Base-by-base conservation (phyloP, 2,329 filamentous ascomycete genomes). In the Microascus cirrosus region DNA sequence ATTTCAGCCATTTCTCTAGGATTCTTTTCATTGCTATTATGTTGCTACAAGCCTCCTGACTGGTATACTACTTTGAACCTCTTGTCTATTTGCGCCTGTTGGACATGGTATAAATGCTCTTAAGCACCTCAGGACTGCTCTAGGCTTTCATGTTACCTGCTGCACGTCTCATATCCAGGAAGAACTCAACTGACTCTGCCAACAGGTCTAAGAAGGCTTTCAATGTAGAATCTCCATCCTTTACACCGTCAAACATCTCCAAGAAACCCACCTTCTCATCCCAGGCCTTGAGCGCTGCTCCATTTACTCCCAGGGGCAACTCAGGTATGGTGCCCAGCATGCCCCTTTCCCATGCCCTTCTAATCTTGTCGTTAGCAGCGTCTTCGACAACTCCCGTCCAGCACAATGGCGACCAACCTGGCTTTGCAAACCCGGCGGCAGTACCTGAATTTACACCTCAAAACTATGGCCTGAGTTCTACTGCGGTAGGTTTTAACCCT, bases 211-310 rank as follows among this genome's bases (percentile, higher is more conserved):
- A 90, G 72, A 94, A 91, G 71, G 78, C 87, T 32, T 79, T 99
- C 63, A 99, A 95, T 71, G 94, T 96, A 67, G 94, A 97, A 67
- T 97, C 94, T 10, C 93, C 94, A 13, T 90, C 93, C 54, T 99
- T 99, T 70, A 96, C 90, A 0, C 93, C 93, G 6, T 76, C 82
- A 15, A 74, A 70, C 59, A 64, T 78, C 51, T 51, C 74, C 25
- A 90, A 90, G 71, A 87, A 87, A 65, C 80, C 86, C 11, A 86
- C 86, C 10, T 91, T 97, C 62, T 94, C 92, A 8, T 90, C 91
- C 1, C 91, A 95, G 71, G 88, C 90, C 58, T 92, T 88, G n/a
- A 94, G 82, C 69, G 94, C 93, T 24, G 88, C 90, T 22, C 85
- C 89, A 4, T 95, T 95, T 65, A 94, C 88, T 20, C 90, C 90